These are phyloP conservation scores for Linnemannia elongata DNA, from an alignment of 192 early-diverging fungal species.

Conservation along the genomic window DNA sequence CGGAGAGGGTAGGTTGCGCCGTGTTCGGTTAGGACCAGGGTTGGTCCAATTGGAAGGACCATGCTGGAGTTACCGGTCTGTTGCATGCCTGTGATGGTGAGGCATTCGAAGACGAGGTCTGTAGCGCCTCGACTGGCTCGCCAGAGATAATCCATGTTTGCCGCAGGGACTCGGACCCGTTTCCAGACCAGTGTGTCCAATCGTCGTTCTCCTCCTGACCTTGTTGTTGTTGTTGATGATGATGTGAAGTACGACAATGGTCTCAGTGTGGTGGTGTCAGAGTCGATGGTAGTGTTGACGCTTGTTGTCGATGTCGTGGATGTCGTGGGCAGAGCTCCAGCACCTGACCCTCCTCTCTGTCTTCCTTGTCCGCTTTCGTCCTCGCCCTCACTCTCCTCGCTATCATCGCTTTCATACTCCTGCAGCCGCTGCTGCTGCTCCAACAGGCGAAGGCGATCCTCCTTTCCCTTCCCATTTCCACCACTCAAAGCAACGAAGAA, in stretches of 20 bases:
- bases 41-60: neutral
- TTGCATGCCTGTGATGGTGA: constrained; percentile 14
- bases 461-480: neutral
- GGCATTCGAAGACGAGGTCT: constrained; percentile 15
- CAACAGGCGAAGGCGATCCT: neutral
- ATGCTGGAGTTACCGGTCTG: neutral
- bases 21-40: neutral
- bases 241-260: neutral
- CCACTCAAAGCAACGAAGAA: constrained; percentile 1
- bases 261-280: neutral
- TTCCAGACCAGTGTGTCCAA: constrained; percentile 15
- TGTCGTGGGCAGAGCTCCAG: neutral
- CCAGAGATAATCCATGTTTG: constrained; percentile 8
- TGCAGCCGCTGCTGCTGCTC: neutral
- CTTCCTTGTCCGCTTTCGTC: neutral
- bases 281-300: neutral
- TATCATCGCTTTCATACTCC: neutral
- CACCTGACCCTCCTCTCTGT: neutral
- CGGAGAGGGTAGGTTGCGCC: neutral
- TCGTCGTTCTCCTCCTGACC: neutral
- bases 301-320: neutral
- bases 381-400: neutral
- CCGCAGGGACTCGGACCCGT: neutral
- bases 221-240: neutral
- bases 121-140: neutral